phyloP scores from a whole-genome alignment of 2,329 filamentous ascomycete genomes.

The Coniella lustricola region DNA sequence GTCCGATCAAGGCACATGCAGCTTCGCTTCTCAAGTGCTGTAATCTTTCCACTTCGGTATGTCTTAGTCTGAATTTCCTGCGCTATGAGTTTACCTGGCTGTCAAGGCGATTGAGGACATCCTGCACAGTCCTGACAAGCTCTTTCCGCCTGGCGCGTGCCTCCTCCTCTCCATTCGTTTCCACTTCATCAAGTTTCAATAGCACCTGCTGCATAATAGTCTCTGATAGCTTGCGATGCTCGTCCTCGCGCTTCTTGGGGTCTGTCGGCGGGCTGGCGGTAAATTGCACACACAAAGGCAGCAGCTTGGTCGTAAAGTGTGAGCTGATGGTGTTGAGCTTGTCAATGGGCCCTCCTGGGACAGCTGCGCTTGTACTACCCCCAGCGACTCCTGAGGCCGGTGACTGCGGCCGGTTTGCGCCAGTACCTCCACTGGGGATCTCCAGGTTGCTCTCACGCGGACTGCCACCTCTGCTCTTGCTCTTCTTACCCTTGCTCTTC shows the following conservation, averaged over 20 bases:
- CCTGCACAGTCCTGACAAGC: constrained; percentile 65
- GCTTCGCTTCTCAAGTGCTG: neutral
- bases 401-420: constrained; percentile 32
- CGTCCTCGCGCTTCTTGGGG: constrained; percentile 60
- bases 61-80: neutral
- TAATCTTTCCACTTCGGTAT: neutral
- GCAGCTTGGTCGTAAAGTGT: constrained; percentile 56
- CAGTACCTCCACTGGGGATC: constrained; percentile 27
- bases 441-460: constrained; percentile 38
- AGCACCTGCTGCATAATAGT: constrained; percentile 69
- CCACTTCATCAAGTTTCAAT: constrained; percentile 69
- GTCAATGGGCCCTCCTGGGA: constrained; percentile 40
- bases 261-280: constrained; percentile 57
- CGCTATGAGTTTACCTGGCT: constrained; percentile 14
- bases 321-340: constrained; percentile 60
- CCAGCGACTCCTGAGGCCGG: constrained; percentile 24
- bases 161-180: constrained; percentile 61
- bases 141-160: constrained; percentile 62
- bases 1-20: too few relatives aligned
- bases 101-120: constrained; percentile 59
- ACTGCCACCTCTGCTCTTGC: constrained; percentile 34
- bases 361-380: constrained; percentile 22
- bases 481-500: constrained; percentile 36
- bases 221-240: constrained; percentile 69
- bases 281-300: constrained; percentile 60